phyloP scores from a whole-genome alignment of 176 grass and related monocot species.

The Carex parvula region DNA sequence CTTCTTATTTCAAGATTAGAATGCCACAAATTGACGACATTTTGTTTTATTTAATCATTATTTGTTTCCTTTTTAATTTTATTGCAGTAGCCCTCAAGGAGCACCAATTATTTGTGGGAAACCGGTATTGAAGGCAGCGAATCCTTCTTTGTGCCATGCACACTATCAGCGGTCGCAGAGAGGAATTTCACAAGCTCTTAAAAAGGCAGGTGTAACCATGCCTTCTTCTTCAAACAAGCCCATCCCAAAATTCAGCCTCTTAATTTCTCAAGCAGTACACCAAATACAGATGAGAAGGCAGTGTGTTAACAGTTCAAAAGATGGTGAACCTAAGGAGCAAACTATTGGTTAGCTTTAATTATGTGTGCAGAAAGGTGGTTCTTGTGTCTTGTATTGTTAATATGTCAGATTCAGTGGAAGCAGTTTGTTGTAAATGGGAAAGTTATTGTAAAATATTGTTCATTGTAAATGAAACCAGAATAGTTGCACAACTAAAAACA shows the following conservation, averaged over 20 bases:
- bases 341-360: conserved; percentile 17
- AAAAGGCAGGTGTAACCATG: conserved; percentile 28
- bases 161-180: conserved; percentile 35
- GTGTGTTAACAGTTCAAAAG: background rate
- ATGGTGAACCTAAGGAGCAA: conserved; percentile 19
- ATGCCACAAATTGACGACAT: background rate
- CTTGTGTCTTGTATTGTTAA: conserved; percentile 1
- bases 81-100: conserved; percentile 30
- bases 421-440: conserved; percentile 13
- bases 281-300: conserved; percentile 36
- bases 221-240: conserved; percentile 25
- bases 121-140: conserved; percentile 19
- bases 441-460: background rate
- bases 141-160: conserved; percentile 32
- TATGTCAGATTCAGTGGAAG: conserved; percentile 8
- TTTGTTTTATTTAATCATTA: conserved; percentile 5
- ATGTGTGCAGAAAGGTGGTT: background rate
- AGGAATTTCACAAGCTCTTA: conserved; percentile 39
- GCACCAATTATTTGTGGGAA: conserved; percentile 25
- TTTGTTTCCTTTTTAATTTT: background rate
- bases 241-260: conserved; percentile 24
- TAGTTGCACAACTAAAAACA: background rate
- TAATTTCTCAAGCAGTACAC: conserved; percentile 29
- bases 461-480: conserved; percentile 1
- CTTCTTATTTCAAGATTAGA: background rate